Percentiles rank a stretch among this genome's conserved stretches.
phyloP scores from a whole-genome alignment of 2,329 filamentous ascomycete genomes.

The Pseudophaeomoniella oleicola region DNA sequence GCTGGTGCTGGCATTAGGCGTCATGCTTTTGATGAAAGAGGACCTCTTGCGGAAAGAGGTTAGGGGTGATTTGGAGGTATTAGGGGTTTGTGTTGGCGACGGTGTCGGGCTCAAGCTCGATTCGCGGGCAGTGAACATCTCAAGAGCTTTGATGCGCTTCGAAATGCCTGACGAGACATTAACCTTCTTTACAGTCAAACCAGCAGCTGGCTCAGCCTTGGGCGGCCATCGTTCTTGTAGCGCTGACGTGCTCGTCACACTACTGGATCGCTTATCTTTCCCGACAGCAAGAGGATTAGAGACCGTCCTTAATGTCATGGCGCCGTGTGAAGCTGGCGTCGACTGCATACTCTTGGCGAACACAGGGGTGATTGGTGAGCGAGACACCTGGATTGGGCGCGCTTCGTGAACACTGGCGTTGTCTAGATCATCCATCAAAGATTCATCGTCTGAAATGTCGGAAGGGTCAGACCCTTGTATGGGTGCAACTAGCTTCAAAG shows the following conservation, averaged over 20 bases:
- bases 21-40: background rate
- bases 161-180: conserved; percentile 86
- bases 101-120: conserved; percentile 14
- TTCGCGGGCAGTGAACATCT: conserved; percentile 53
- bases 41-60: background rate
- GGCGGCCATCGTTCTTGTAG: conserved; percentile 12
- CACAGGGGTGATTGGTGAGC: conserved; percentile 64
- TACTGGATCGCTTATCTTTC: background rate
- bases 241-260: conserved; percentile 9
- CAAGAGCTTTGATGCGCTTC: conserved; percentile 82
- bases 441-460: conserved; percentile 57
- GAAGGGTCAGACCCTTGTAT: conserved; percentile 24
- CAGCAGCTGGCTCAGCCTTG: conserved; percentile 19
- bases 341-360: conserved; percentile 25
- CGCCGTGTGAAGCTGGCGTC: background rate
- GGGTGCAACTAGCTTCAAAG: conserved; percentile 2
- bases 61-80: background rate
- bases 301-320: background rate
- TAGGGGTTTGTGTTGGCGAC: background rate
- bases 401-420: conserved; percentile 71
- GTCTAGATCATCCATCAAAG: conserved; percentile 71
- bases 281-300: background rate
- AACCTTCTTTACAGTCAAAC: conserved; percentile 53
- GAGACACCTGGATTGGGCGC: conserved; percentile 63
- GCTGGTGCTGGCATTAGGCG: background rate